phyloP scores from a whole-genome alignment of 441 rosid genomes.

The Monsonia emarginata region DNA sequence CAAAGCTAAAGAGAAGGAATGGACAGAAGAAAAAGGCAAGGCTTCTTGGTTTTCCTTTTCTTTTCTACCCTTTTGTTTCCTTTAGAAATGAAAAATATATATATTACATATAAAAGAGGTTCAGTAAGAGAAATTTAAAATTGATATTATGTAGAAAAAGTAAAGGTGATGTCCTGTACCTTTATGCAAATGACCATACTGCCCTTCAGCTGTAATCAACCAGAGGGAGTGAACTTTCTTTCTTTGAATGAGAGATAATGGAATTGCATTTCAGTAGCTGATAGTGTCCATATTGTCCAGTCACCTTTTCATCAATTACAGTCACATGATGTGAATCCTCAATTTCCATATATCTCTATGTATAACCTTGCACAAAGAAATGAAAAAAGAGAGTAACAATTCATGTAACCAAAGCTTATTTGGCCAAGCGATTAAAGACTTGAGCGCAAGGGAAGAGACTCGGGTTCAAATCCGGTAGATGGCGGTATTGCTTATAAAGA shows the following conservation, averaged over 20 bases:
- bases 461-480: too few species aligned
- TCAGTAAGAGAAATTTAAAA: conserved; percentile 45
- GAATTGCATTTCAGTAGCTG: not conserved
- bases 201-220: conserved; percentile 48
- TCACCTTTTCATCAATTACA: conserved; percentile 28
- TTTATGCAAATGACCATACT: conserved; percentile 31
- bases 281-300: not conserved
- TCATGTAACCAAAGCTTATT: too few species aligned
- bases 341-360: not conserved
- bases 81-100: conserved; percentile 5
- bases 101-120: conserved; percentile 20
- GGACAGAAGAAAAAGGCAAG: conserved; percentile 9
- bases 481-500: too few species aligned
- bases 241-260: not conserved
- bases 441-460: too few species aligned
- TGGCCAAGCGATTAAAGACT: too few species aligned
- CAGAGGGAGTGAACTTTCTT: conserved; percentile 20
- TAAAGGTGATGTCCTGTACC: conserved; percentile 32
- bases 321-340: conserved; percentile 1
- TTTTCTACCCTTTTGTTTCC: not conserved
- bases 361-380: too few species aligned
- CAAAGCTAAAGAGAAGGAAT: conserved; percentile 14
- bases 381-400: too few species aligned
- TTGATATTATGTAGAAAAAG: conserved; percentile 26
- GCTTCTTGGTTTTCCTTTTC: not conserved